Evolutionary conservation across 495 filamentous ascomycete species (phyloP), one percentile per base, ranked within the genome.

Genomic region (Emericellopsis terricola): DNA sequence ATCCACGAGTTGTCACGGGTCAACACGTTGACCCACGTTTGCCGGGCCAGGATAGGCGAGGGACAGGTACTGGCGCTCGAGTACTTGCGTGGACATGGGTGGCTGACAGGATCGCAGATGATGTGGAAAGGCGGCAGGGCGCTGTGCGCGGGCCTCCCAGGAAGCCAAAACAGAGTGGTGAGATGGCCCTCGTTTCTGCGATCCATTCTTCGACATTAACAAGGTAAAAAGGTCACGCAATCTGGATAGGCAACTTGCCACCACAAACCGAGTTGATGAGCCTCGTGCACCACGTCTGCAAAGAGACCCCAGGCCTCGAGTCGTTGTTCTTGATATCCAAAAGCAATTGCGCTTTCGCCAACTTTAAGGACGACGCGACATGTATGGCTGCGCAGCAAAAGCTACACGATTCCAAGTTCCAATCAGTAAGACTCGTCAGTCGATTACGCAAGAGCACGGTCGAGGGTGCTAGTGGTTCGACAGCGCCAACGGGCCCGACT

Each of bases 261-360:
- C 78, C 82, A 0, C 76, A 76, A 29, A 75, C 84, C 6, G 73
- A 68, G 19, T 64, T 97, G 19, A 69, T 78, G 39, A 78, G 73
- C 38, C 60, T 97, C 13, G 92, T 94, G 38, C 77, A 92, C 41
- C 78, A 94, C 48, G 92, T 94, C 36, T 92, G 83, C 17, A 73
- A 67, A 38, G 84, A 86, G 38, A 76, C 81, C 0, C 74, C 67
- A 1, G 79, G 85, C 15, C 70, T 97, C 23, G 81, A 93, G 52
- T 93, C 84, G 27, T 66, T 96, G 15, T 94, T 94, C 42, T 60
- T 94, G 16, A 97, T 97, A 18, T 89, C 89, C 3, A 96, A 93
- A 51, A 94, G 84, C 53, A 94, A 94, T 46, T 97, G 89, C 48
- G 89, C 86, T 0, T 97, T 97, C 62, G 81, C 93, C 46, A 97